phyloP scores from a whole-genome alignment of 768 basidiomycete genomes.

The Baorangia bicolor region DNA sequence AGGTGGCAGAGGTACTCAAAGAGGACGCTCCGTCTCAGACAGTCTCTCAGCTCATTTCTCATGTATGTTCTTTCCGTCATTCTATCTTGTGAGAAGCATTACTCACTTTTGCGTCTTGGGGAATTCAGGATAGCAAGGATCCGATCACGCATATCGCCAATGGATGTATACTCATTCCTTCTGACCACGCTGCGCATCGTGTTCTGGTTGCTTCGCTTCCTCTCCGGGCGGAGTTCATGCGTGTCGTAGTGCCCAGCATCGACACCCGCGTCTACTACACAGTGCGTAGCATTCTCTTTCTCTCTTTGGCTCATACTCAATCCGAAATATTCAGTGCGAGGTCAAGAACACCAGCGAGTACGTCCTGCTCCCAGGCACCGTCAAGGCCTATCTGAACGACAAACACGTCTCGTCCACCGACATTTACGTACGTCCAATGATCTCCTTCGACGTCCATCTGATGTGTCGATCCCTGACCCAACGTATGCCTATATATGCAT shows the following conservation, averaged over 20 bases:
- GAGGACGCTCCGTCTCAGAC: neutral
- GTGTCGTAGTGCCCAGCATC: conserved; percentile 21
- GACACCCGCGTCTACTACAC: conserved; percentile 22
- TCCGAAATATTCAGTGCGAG: conserved; percentile 12
- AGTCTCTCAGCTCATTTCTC: conserved; percentile 14
- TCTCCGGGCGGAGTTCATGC: conserved; percentile 22
- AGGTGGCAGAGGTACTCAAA: neutral
- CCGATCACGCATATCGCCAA: conserved; percentile 19
- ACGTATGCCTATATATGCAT: too few relatives aligned
- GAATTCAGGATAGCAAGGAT: conserved; percentile 15
- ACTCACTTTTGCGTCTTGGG: neutral
- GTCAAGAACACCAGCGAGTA: conserved; percentile 28
- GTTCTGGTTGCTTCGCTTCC: conserved; percentile 23
- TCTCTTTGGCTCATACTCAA: neutral
- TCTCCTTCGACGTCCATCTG: neutral
- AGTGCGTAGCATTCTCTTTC: neutral
- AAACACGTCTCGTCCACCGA: conserved; percentile 27
- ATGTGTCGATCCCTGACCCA: neutral
- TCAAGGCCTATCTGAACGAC: conserved; percentile 30
- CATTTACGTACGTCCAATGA: conserved; percentile 17
- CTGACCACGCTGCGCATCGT: conserved; percentile 11
- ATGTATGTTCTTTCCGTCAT: neutral
- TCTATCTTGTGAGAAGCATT: neutral
- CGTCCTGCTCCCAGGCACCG: conserved; percentile 26
- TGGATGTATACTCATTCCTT: conserved; percentile 16